Evolutionary conservation across 1,284 basidiomycete genomes (phyloP).

Genomic region (Phylloboletellus chloephorus): DNA sequence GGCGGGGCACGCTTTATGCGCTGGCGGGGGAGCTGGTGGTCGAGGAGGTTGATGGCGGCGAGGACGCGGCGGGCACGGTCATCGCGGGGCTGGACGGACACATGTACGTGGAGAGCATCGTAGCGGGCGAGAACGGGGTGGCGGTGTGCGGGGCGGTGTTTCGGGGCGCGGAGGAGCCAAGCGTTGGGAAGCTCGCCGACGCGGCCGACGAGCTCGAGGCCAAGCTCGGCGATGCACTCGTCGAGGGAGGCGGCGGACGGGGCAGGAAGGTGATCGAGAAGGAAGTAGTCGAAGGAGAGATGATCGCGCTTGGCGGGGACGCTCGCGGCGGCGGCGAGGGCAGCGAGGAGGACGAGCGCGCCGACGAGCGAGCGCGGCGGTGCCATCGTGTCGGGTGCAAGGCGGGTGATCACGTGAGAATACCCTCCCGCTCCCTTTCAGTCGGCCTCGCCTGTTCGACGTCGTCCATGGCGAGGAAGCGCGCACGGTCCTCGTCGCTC

Average conservation of each 20-base stretch:
- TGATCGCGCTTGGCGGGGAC: conserved; percentile 53
- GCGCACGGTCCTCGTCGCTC: conserved; percentile 23
- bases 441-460: conserved; percentile 9
- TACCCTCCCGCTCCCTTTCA: too few species aligned
- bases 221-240: conserved; percentile 56
- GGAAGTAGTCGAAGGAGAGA: conserved; percentile 85
- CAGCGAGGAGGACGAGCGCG: conserved; percentile 33
- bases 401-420: conserved; percentile 23
- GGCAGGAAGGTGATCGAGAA: conserved; percentile 67
- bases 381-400: conserved; percentile 12
- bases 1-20: conserved; percentile 70
- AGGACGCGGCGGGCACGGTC: conserved; percentile 39
- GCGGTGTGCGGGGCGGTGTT: conserved; percentile 24
- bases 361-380: conserved; percentile 18
- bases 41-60: conserved; percentile 53
- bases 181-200: conserved; percentile 80
- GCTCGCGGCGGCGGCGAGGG: conserved; percentile 30
- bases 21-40: conserved; percentile 56
- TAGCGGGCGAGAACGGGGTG: conserved; percentile 52
- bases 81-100: conserved; percentile 22
- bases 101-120: conserved; percentile 40
- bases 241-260: conserved; percentile 46
- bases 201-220: conserved; percentile 83
- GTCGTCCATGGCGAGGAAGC: conserved; percentile 22
- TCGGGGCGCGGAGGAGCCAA: conserved; percentile 78